These are phyloP conservation scores for Kluyveromyces siamensis DNA, from an alignment of 805 yeast genomes.

Conservation along the genomic window DNA sequence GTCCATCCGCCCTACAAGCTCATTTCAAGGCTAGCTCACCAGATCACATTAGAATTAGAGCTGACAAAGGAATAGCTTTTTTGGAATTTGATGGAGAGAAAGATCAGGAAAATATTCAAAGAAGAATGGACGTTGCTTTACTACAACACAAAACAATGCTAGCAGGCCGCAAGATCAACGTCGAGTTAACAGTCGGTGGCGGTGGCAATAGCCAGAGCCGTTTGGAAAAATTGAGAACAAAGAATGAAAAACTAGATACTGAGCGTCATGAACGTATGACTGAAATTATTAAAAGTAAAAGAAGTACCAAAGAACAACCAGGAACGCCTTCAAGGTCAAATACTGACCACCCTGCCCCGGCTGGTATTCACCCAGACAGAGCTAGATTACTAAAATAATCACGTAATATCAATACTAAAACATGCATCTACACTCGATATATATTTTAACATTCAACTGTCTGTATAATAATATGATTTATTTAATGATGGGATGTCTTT, in stretches of 20 bases:
- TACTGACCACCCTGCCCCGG: slow-evolving; percentile 5
- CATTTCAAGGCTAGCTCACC: slow-evolving; percentile 75
- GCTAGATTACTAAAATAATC: slow-evolving; percentile 25
- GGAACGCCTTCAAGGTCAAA: slow-evolving; percentile 6
- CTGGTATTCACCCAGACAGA: slow-evolving; percentile 55
- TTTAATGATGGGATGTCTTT: no score
- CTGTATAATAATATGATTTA: no score
- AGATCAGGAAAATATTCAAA: slow-evolving; percentile 48
- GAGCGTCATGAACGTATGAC: slow-evolving; percentile 56
- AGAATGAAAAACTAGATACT: slow-evolving; percentile 64
- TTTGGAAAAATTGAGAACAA: slow-evolving; percentile 60
- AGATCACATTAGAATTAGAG: slow-evolving; percentile 65
- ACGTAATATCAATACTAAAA: no score
- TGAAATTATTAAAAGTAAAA: slow-evolving; percentile 37
- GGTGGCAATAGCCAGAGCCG: slow-evolving; percentile 81
- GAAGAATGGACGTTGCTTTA: slow-evolving; percentile 76
- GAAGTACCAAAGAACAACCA: slow-evolving; percentile 14
- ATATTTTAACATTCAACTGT: no score
- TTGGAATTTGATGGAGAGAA: slow-evolving; percentile 60
- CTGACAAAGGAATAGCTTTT: slow-evolving; percentile 86
- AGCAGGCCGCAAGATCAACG: slow-evolving; percentile 74
- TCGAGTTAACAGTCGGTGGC: slow-evolving; percentile 95
- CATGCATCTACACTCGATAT: neutral
- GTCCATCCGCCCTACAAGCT: slow-evolving; percentile 48
- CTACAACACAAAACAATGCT: slow-evolving; percentile 70